phyloP scores from a whole-genome alignment of 2,329 filamentous ascomycete genomes.

The Fusarium protoensiforme region DNA sequence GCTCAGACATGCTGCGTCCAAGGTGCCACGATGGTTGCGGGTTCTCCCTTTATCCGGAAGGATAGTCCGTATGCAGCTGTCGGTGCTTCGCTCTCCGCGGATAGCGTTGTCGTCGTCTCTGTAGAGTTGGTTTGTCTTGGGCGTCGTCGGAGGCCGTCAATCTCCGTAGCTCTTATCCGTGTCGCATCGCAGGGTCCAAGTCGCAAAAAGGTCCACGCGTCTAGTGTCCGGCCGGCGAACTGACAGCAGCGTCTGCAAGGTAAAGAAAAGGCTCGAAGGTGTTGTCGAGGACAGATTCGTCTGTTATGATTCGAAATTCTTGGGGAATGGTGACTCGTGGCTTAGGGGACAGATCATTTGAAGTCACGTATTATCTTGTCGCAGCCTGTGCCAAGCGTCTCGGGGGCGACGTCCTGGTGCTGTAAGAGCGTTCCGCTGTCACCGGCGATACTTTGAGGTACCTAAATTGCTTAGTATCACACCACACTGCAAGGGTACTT shows the following conservation, averaged over 20 bases:
- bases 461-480: neutral
- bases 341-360: constrained; percentile 38
- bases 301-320: constrained; percentile 7
- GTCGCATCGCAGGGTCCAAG: constrained; percentile 33
- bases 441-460: neutral
- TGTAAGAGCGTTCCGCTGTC: constrained; percentile 9
- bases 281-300: neutral
- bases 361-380: constrained; percentile 35
- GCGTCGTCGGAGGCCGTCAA: constrained; percentile 21
- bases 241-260: neutral
- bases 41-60: neutral
- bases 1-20: constrained; percentile 40
- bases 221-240: constrained; percentile 38
- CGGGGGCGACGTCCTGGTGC: constrained; percentile 9
- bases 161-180: constrained; percentile 27
- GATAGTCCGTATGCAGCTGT: neutral
- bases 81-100: neutral
- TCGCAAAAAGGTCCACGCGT: constrained; percentile 37
- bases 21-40: constrained; percentile 3
- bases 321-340: constrained; percentile 24
- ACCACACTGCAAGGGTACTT: neutral
- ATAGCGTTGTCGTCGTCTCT: neutral
- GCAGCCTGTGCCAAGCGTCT: constrained; percentile 33
- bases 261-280: neutral
- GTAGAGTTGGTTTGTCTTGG: constrained; percentile 9